Evolutionary conservation across 345 rosid species (phyloP).

Genomic region (Dipteronia sinensis): DNA sequence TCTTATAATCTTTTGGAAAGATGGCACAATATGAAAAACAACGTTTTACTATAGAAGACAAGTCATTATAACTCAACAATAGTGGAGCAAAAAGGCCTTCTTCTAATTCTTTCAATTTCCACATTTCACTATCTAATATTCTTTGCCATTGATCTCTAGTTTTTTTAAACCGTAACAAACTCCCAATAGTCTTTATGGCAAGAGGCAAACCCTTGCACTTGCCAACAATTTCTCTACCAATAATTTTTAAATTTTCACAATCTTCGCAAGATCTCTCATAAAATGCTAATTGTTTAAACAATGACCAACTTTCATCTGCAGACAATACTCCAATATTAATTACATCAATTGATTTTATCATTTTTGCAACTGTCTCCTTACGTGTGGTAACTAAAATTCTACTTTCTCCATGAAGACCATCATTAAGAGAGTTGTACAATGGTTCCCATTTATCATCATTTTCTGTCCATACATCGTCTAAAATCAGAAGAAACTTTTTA

Average conservation of each 20-base stretch:
- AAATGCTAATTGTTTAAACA: neutral
- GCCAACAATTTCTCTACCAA: neutral
- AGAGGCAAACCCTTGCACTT: constrained; percentile 27
- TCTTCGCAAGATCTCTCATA: neutral
- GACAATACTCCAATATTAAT: neutral
- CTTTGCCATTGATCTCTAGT: neutral
- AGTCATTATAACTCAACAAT: neutral
- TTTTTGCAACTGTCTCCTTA: neutral
- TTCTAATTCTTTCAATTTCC: neutral
- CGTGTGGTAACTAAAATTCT: constrained; percentile 24
- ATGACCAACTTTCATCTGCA: neutral
- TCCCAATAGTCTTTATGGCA: neutral
- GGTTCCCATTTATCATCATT: constrained; percentile 9
- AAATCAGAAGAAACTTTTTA: constrained; percentile 17
- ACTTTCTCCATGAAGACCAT: constrained; percentile 6
- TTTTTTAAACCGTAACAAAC: neutral
- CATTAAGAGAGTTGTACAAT: neutral
- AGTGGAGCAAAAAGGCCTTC: neutral
- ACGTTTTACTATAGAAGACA: neutral
- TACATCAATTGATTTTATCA: neutral
- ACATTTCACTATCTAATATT: neutral
- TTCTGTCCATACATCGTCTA: constrained; percentile 32
- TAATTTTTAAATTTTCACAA: neutral
- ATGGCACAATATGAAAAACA: neutral
- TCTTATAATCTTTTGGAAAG: neutral